Evolutionary conservation across 2,329 filamentous ascomycete genomes (phyloP), one percentile per base, ranked within the genome.

Genomic region (Venturia aucupariae): DNA sequence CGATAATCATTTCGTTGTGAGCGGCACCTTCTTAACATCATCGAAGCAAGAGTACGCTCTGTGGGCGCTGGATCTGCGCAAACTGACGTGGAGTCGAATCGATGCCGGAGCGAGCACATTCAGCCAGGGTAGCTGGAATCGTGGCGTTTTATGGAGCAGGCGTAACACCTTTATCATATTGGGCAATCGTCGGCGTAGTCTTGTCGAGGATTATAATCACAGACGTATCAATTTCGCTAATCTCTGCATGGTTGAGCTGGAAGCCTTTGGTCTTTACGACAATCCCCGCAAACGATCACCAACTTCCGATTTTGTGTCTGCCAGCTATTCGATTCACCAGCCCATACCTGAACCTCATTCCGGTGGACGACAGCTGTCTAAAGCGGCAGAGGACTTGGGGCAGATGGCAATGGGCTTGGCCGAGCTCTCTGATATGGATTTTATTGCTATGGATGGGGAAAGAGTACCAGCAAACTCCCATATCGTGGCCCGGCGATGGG

Each of bases 141-240:
- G 94, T 65, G 94, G 94, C 48, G 85, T 99, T 38, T 76, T 99
- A 8, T 99, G 94, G 94, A 90, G 90, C 71, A 85, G 93, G 54
- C 85, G 94, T 67, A 99, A 97, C 73, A 90, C 91, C 0, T 99
- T 97, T 77, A 92, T 97, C 41, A 93, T 99, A 67, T 81, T 99
- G 44, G 94, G 94, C 59, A 95, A 97, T 74, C 86, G 94, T 44
- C 96, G 96, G 75, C 83, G 94, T 67, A 97, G 90, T 69, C 81
- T 99, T 39, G 93, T 97, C 0, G 93, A 99, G 70, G 94, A 99
- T 75, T 99, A 99, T 76, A 97, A 97, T 73, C 94, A 97, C 72
- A 89, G 94, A 13, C 88, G 94, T 32, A 95, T 99, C 76, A 99
- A 99, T 75, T 99, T 97, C 74, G 90, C 90, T 11, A 95, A 99